Base-by-base conservation (phyloP, 2,329 filamentous ascomycete species). In the Fusarium sp. region DNA sequence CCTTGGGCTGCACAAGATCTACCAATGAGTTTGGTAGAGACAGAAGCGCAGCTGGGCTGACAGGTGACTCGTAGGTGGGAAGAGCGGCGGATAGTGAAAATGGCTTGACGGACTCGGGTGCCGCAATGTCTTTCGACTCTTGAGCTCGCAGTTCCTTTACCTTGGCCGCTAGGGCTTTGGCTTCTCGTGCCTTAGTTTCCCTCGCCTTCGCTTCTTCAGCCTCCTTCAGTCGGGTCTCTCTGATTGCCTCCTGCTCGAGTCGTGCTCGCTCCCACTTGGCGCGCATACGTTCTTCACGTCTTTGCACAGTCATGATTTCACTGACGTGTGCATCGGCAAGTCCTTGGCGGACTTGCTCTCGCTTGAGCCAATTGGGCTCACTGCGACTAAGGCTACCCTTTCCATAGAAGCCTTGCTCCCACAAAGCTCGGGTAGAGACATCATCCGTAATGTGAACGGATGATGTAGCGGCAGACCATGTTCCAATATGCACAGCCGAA, bases 391-490 rank as follows among this genome's bases (percentile, higher is more conserved):
- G 84, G 74, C 85, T 95, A 46, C 96, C 96, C 80, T 98, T 98
- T 49, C 97, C 97, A 80, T 95, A 99, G 81, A 99, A 99, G 8
- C 96, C 96, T 82, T 97, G 93, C 80, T 97, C 93, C 96, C 97
- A 99, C 25, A 99, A 81, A 2, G 91, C 93, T 58, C 92, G 87
- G 67, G 97, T 91, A 6, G 93, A 91, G 58, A 86, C 85, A 27
- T 89, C 84, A 78, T 98, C 91, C 20, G 89, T 93, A 60, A 99
- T 86, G 77, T 97, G 93, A 18, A 99, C 87, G 1, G 94, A 96
- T 30, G 91, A 89, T 6, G 94, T 97, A 60, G 91, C 88, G 3
- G 88, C 81, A n/a, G 94, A 95, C 85, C 95, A 98, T 71, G 91
- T 87, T 53, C 91, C 95, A 51, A 87, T 83, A 77, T 96, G 91